Evolutionary conservation across 495 filamentous ascomycete genomes (phyloP).

Genomic region (Glonium stellatum): DNA sequence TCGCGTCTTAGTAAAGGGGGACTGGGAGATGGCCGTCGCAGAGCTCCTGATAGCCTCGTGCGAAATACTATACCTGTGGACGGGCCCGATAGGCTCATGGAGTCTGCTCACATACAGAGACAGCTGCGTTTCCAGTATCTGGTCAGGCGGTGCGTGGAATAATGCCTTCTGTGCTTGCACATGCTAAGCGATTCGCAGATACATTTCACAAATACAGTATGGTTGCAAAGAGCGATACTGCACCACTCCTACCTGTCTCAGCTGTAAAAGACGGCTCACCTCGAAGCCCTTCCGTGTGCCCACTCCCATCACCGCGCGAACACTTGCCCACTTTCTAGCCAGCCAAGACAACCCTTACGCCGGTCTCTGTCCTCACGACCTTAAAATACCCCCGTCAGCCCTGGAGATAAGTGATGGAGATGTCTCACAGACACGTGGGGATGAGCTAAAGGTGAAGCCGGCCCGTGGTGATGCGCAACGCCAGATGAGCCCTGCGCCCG

Average conservation of each 20-base stretch:
- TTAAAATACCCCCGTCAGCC: slow-evolving; percentile 14
- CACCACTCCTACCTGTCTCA: slow-evolving; percentile 72
- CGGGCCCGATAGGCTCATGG: slow-evolving; percentile 10
- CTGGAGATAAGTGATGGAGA: slow-evolving; percentile 10
- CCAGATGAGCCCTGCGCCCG: too few species aligned
- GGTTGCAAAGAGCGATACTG: slow-evolving; percentile 69
- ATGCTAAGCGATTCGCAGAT: slow-evolving; percentile 43
- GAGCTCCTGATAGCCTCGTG: background rate
- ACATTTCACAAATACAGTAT: slow-evolving; percentile 73
- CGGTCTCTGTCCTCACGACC: slow-evolving; percentile 58
- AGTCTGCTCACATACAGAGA: slow-evolving; percentile 13
- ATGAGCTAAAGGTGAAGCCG: background rate
- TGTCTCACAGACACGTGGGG: background rate
- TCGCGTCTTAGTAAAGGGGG: background rate
- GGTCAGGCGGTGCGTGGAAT: slow-evolving; percentile 10
- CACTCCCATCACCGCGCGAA: slow-evolving; percentile 62
- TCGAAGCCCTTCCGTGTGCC: slow-evolving; percentile 67
- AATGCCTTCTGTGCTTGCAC: background rate
- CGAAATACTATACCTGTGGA: slow-evolving; percentile 12
- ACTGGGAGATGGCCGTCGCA: background rate
- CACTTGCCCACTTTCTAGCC: slow-evolving; percentile 70
- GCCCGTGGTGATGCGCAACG: too few species aligned
- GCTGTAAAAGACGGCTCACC: slow-evolving; percentile 58
- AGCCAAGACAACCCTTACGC: slow-evolving; percentile 69
- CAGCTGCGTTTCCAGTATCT: slow-evolving; percentile 22